phyloP scores from a whole-genome alignment of 495 filamentous ascomycete genomes.

The Penicillium angulare region DNA sequence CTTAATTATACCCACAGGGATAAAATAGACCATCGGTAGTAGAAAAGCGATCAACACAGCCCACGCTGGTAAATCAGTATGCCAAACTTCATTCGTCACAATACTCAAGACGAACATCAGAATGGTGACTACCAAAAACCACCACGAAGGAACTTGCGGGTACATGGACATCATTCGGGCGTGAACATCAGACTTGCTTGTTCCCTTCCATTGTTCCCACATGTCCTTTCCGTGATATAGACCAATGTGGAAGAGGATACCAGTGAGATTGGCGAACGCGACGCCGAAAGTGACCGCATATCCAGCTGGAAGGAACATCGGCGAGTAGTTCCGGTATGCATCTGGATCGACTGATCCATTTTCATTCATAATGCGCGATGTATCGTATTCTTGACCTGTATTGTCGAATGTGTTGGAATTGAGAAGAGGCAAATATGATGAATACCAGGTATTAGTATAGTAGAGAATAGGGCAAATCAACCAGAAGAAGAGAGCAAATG shows the following conservation, averaged over 20 bases:
- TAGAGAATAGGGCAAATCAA: conserved; percentile 74
- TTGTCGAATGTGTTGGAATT: conserved; percentile 50
- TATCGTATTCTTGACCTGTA: conserved; percentile 42
- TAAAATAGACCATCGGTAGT: conserved; percentile 40
- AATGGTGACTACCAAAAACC: conserved; percentile 35
- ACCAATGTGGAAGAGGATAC: conserved; percentile 63
- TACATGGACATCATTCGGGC: conserved; percentile 40
- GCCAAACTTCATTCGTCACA: conserved; percentile 61
- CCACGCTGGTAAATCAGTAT: conserved; percentile 67
- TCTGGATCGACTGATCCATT: conserved; percentile 40
- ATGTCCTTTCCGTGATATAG: conserved; percentile 65
- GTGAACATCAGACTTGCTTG: conserved; percentile 55
- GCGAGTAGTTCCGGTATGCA: conserved; percentile 44
- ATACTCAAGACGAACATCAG: conserved; percentile 60
- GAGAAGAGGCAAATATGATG: conserved; percentile 47
- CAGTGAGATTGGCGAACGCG: conserved; percentile 67
- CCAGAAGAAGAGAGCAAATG: conserved; percentile 87
- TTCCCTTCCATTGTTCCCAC: conserved; percentile 58
- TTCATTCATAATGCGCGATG: conserved; percentile 38
- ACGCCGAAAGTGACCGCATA: conserved; percentile 61
- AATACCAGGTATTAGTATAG: conserved; percentile 67
- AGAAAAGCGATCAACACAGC: conserved; percentile 60
- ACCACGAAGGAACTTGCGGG: conserved; percentile 44
- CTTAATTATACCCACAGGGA: conserved; percentile 53
- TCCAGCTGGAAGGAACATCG: conserved; percentile 47